A percentile compares a stretch with the other conserved stretches of the same genome.
Evolutionary conservation across 768 basidiomycete genomes (phyloP).

Genomic region (Rhodotorula graminis): DNA sequence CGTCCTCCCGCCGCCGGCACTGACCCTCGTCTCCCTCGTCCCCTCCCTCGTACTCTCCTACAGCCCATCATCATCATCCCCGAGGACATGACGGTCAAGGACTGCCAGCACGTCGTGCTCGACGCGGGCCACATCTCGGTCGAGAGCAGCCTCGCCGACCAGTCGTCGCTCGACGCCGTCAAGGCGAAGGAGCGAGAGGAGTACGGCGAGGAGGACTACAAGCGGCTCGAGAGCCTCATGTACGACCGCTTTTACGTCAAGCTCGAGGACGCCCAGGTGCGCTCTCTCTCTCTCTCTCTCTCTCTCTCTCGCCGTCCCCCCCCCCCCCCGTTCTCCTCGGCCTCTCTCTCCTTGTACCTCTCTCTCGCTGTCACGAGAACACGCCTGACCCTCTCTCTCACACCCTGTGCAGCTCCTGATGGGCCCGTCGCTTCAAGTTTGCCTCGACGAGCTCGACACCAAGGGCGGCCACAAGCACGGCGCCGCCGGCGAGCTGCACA

Average conservation of each 20-base stretch:
- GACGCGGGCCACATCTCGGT: conserved; percentile 97
- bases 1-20: too few relatives aligned
- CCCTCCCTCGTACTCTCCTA: too few relatives aligned
- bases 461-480: conserved; percentile 44
- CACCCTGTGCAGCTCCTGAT: conserved; percentile 66
- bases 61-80: conserved; percentile 89
- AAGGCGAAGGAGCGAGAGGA: conserved; percentile 75
- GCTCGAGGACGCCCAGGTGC: conserved; percentile 83
- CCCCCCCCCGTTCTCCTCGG: too few relatives aligned
- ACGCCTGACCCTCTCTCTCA: not conserved
- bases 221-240: conserved; percentile 81
- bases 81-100: conserved; percentile 72
- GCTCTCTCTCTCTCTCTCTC: conserved; percentile 14
- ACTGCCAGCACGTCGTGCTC: conserved; percentile 79
- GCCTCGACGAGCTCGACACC: conserved; percentile 66
- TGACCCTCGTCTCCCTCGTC: not conserved
- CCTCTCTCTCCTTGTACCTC: too few relatives aligned
- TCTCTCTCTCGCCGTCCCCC: too few relatives aligned
- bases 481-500: conserved; percentile 58
- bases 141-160: conserved; percentile 74
- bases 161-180: conserved; percentile 69
- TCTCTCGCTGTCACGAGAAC: too few relatives aligned
- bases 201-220: conserved; percentile 82
- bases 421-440: conserved; percentile 74
- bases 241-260: conserved; percentile 83